Conservation (phyloP, 306 rosid species). For the Vigna hirtella region DNA sequence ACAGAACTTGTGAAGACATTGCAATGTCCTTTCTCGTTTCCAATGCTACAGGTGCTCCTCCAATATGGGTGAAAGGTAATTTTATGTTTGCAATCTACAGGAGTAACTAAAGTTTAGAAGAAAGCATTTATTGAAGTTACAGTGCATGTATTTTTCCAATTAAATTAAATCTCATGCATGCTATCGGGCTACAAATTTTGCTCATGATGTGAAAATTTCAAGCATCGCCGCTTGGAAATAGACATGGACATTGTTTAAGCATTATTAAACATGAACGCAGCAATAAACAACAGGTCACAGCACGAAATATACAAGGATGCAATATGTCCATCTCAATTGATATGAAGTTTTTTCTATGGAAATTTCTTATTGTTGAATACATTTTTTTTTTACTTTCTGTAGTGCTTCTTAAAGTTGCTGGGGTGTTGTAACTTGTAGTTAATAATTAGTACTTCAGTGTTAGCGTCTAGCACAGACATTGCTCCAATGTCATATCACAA, state of each 20-base stretch:
- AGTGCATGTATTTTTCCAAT: constrained; percentile 9
- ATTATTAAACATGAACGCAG: background rate
- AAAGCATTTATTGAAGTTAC: constrained; percentile 10
- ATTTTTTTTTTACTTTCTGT: background rate
- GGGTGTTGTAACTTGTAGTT: background rate
- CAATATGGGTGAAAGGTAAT: constrained; percentile 70
- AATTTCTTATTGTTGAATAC: background rate
- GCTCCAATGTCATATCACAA: background rate
- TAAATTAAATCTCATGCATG: constrained; percentile 1
- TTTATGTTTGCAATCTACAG: background rate
- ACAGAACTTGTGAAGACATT: constrained; percentile 68
- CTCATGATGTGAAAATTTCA: background rate
- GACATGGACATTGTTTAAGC: background rate
- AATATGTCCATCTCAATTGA: background rate
- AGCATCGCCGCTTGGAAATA: background rate
- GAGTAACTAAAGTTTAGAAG: constrained; percentile 24
- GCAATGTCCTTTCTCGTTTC: constrained; percentile 69
- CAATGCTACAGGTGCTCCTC: constrained; percentile 63
- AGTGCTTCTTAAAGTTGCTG: constrained; percentile 1
- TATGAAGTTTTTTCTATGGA: background rate
- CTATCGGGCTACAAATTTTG: background rate
- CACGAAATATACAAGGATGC: background rate
- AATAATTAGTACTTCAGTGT: too few species aligned
- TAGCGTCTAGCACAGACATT: background rate
- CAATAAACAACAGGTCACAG: background rate